A percentile compares a stretch with the other conserved stretches of the same genome.
Evolutionary conservation across 2,329 filamentous ascomycete species (phyloP).

Genomic region (Cyclaneusma minus): DNA sequence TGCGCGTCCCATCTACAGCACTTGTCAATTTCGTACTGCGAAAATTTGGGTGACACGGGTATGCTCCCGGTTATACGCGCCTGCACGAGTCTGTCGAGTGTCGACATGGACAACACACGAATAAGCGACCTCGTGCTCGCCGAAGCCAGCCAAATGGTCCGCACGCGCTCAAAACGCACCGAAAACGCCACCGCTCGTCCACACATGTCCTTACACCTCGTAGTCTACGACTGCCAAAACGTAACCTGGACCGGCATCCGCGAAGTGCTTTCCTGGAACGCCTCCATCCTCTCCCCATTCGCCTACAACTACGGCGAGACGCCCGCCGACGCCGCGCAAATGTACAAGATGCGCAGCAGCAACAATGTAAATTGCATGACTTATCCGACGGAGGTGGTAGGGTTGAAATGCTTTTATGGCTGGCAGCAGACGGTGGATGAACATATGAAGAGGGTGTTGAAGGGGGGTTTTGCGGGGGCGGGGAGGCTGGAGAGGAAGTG

Average conservation of each 20-base stretch:
- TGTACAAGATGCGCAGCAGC: slow-evolving; percentile 17
- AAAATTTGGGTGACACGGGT: slow-evolving; percentile 66
- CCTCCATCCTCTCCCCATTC: slow-evolving; percentile 37
- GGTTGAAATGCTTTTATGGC: slow-evolving; percentile 85
- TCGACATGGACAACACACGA: slow-evolving; percentile 88
- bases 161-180: slow-evolving; percentile 38
- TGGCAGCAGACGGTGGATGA: slow-evolving; percentile 94
- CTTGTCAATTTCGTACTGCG: slow-evolving; percentile 81
- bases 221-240: slow-evolving; percentile 82
- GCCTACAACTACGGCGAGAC: slow-evolving; percentile 2
- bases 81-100: slow-evolving; percentile 50
- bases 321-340: slow-evolving; percentile 5
- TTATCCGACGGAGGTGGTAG: slow-evolving; percentile 66
- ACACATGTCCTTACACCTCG: slow-evolving; percentile 48
- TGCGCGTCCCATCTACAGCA: slow-evolving; percentile 61
- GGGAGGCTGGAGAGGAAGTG: slow-evolving; percentile 75
- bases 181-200: slow-evolving; percentile 11
- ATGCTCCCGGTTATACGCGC: slow-evolving; percentile 70
- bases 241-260: slow-evolving; percentile 86
- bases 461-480: slow-evolving; percentile 61
- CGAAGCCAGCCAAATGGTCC: slow-evolving; percentile 72
- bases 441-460: slow-evolving; percentile 72
- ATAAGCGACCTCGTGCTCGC: slow-evolving; percentile 74
- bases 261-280: slow-evolving; percentile 74
- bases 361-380: slow-evolving; percentile 28